Evolutionary conservation across 495 filamentous ascomycete genomes (phyloP), one percentile per base, ranked within the genome.

Genomic region (Cercophora scortea): DNA sequence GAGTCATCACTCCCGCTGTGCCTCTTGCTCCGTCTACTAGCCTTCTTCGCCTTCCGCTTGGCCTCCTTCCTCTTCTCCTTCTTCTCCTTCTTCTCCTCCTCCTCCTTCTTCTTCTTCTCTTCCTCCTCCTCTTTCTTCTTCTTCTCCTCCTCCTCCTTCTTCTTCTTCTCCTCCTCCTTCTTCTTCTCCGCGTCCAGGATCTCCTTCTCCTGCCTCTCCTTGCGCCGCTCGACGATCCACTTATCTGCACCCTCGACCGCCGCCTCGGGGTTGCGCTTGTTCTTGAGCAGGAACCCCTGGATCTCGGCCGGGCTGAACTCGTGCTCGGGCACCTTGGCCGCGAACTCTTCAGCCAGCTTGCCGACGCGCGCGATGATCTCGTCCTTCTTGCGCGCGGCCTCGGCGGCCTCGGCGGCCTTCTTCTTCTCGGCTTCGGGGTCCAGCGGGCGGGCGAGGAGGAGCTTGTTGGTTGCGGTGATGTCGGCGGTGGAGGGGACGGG

Each of bases 221-320:
- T 79, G 50, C 75, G 71, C 17, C 77, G 71, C 10, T 68, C 67
- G 52, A 78, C 64, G 7, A 86, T 75, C 80, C 85, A 90, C 16
- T 68, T 66, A 33, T 71, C 72, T 0, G 74, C 78, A 13, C 77
- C 77, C 7, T 70, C 68, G 11, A 87, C 77, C 13, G 84, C 83
- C 32, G 49, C 66, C 52, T 84, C 76, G 16, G 86, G 84, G 49
- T 76, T 65, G 34, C 74, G 69, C 71, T 87, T 88, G 58, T 89
- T 71, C 62, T 79, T 82, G 42, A 90, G 69, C 19, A 90, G 71
- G 58, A 80, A 87, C 4, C 87, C 87, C 65, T 92, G 88, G 35
- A 92, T 80, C 71, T 90, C 87, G 10, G 88, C 88, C 0, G 87
- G 85, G 15, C 78, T 81, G 57, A 90, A 87, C 54, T 79, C 79